These are phyloP conservation scores for Cercospora citrullina DNA, from an alignment of 2,329 filamentous ascomycete species.

Conservation along the genomic window DNA sequence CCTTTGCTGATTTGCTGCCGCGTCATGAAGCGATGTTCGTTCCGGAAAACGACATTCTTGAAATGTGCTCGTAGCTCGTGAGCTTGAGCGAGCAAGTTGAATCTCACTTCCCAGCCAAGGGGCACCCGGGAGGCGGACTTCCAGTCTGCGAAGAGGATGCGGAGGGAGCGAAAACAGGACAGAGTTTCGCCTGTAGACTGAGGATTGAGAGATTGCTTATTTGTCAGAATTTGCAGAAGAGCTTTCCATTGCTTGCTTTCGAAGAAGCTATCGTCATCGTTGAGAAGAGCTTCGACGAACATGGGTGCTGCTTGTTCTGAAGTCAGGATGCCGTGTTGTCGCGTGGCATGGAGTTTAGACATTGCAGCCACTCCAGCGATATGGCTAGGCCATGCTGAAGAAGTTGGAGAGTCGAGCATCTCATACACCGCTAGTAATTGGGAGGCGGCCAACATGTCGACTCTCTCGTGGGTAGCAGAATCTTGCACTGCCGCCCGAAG, in stretches of 20 bases:
- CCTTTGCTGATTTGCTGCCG: constrained; percentile 12
- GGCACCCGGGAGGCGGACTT: constrained; percentile 4
- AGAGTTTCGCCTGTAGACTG: constrained; percentile 15
- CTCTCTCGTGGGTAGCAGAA: constrained; percentile 13
- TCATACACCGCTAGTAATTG: constrained; percentile 20
- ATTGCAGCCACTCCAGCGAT: constrained; percentile 21
- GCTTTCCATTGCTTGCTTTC: constrained; percentile 20
- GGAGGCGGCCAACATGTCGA: constrained; percentile 22
- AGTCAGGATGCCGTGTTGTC: not conserved
- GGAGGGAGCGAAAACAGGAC: constrained; percentile 16
- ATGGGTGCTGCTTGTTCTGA: constrained; percentile 19
- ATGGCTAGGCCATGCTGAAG: constrained; percentile 15
- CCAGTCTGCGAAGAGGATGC: constrained; percentile 13
- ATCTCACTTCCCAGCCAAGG: constrained; percentile 1
- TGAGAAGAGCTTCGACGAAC: constrained; percentile 22
- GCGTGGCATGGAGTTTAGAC: constrained; percentile 12
- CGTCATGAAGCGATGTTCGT: constrained; percentile 12
- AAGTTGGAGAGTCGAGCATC: constrained; percentile 19
- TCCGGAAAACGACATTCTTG: constrained; percentile 13
- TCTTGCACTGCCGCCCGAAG: constrained; percentile 16
- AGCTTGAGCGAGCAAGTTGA: constrained; percentile 14
- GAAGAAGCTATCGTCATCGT: constrained; percentile 18
- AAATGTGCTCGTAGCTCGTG: constrained; percentile 18
- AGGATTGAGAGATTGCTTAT: constrained; percentile 12
- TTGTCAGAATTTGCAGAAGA: constrained; percentile 12